Percentiles rank a stretch among this genome's conserved stretches.
These are phyloP conservation scores for Plasmodium gallinaceum DNA, from an alignment of 169 alveolate genomes.

Conservation along the genomic window DNA sequence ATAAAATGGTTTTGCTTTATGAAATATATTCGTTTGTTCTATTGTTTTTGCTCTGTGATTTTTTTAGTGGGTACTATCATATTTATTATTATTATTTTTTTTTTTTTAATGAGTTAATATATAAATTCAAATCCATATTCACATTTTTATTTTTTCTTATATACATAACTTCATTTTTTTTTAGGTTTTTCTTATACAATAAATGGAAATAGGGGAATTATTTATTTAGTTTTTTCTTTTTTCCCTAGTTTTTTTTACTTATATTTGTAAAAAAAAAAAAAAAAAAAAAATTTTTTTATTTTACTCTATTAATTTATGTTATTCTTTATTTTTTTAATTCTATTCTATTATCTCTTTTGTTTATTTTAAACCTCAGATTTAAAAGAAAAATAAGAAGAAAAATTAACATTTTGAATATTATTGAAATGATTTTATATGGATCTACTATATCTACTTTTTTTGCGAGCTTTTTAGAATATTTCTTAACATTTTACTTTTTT, in stretches of 20 bases:
- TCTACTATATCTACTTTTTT: slow-evolving; percentile 28
- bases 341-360: not conserved
- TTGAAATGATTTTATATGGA: slow-evolving; percentile 74
- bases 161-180: not conserved
- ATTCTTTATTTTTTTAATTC: not conserved
- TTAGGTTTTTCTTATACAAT: slow-evolving; percentile 44
- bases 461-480: slow-evolving; percentile 56
- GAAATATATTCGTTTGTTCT: slow-evolving; percentile 32
- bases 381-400: slow-evolving; percentile 32
- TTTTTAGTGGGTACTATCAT: slow-evolving; percentile 28
- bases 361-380: slow-evolving; percentile 27
- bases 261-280: slow-evolving; percentile 39
- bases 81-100: not conserved
- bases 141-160: slow-evolving; percentile 1
- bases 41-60: slow-evolving; percentile 33
- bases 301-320: not conserved
- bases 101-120: slow-evolving; percentile 7
- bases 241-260: slow-evolving; percentile 63
- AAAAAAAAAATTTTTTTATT: not conserved
- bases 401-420: slow-evolving; percentile 25
- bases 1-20: slow-evolving; percentile 30
- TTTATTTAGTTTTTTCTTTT: slow-evolving; percentile 52
- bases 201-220: slow-evolving; percentile 46
- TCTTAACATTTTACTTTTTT: slow-evolving; percentile 34
- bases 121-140: not conserved